phyloP scores from a whole-genome alignment of 1,284 basidiomycete species.

The Marasmius tenuissimus region DNA sequence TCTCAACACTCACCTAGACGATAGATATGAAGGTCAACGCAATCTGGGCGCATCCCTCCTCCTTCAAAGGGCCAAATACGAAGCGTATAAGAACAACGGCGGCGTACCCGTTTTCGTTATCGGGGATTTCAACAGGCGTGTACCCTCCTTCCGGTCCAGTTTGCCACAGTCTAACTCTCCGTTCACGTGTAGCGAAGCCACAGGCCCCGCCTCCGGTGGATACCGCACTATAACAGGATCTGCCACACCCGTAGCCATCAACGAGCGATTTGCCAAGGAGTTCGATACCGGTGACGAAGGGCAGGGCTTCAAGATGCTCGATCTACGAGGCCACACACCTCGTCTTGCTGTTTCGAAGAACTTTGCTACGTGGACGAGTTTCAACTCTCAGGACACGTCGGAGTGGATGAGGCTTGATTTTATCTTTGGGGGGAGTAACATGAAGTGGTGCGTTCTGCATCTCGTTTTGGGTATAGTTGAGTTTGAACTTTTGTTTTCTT shows the following conservation, averaged over 20 bases:
- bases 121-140: slow-evolving; percentile 55
- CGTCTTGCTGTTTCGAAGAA: slow-evolving; percentile 44
- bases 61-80: slow-evolving; percentile 47
- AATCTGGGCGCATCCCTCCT: slow-evolving; percentile 51
- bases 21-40: slow-evolving; percentile 51
- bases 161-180: too few relatives aligned
- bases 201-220: slow-evolving; percentile 45
- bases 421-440: slow-evolving; percentile 48
- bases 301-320: slow-evolving; percentile 43
- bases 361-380: slow-evolving; percentile 58
- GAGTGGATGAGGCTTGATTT: slow-evolving; percentile 52
- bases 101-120: slow-evolving; percentile 44
- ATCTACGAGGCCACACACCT: slow-evolving; percentile 44
- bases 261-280: slow-evolving; percentile 42
- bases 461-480: background rate
- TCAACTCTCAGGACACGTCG: slow-evolving; percentile 39
- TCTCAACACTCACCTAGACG: slow-evolving; percentile 56
- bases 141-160: too few relatives aligned
- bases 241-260: slow-evolving; percentile 38
- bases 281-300: slow-evolving; percentile 35
- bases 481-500: background rate
- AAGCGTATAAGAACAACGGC: slow-evolving; percentile 34
- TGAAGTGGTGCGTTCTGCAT: slow-evolving; percentile 40
- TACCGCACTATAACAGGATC: slow-evolving; percentile 51
- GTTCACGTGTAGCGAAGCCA: slow-evolving; percentile 36